Percentiles rank a stretch among this genome's conserved stretches.
phyloP scores from a whole-genome alignment of 2,329 filamentous ascomycete genomes.

The Monilinia fructicola region DNA sequence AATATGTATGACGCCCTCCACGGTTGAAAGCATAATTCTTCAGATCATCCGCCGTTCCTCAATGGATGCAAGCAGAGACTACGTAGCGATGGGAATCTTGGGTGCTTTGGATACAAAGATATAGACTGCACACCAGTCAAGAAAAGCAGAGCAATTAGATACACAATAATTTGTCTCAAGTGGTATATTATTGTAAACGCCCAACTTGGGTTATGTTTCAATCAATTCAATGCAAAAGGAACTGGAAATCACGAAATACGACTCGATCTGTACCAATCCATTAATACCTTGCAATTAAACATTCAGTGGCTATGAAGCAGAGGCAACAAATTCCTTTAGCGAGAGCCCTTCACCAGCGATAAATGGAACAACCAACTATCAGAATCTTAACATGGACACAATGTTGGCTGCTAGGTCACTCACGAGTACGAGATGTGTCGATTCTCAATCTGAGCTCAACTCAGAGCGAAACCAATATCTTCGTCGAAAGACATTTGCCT shows the following conservation, averaged over 20 bases:
- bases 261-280: neutral
- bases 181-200: neutral
- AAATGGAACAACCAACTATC: neutral
- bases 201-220: neutral
- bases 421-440: too few relatives aligned
- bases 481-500: neutral
- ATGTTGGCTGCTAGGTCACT: neutral
- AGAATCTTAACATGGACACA: neutral
- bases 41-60: neutral
- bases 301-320: neutral
- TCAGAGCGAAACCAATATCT: neutral
- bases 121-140: neutral
- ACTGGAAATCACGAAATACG: too few relatives aligned
- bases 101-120: neutral
- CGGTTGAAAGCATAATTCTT: neutral
- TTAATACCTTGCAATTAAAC: neutral
- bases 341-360: neutral
- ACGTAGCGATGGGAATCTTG: neutral
- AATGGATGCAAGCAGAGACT: neutral
- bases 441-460: neutral
- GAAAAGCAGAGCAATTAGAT: neutral
- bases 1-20: neutral
- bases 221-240: neutral
- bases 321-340: neutral
- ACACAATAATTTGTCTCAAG: neutral